Evolutionary conservation across 2,329 filamentous ascomycete species (phyloP).

Genomic region (Arachnomyces sp.): DNA sequence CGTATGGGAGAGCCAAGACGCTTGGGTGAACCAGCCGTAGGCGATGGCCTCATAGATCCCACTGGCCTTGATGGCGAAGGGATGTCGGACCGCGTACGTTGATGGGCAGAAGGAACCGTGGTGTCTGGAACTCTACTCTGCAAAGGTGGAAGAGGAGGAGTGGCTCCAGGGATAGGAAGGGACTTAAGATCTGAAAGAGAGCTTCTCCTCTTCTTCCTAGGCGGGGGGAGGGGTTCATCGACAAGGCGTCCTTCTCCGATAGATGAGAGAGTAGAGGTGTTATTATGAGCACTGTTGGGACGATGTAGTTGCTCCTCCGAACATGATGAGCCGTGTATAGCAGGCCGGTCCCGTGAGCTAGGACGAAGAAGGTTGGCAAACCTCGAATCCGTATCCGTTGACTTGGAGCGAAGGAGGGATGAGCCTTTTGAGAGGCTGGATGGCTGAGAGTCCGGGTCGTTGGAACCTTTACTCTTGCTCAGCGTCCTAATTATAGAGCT

Average conservation of each 20-base stretch:
- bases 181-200: slow-evolving; percentile 78
- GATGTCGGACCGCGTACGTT: slow-evolving; percentile 5
- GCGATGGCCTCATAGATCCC: not conserved
- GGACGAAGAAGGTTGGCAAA: slow-evolving; percentile 43
- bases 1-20: slow-evolving; percentile 24
- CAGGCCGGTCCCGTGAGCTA: slow-evolving; percentile 47
- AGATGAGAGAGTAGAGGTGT: slow-evolving; percentile 39
- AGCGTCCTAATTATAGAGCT: slow-evolving; percentile 78
- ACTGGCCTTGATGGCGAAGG: slow-evolving; percentile 6
- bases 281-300: slow-evolving; percentile 41
- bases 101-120: slow-evolving; percentile 16
- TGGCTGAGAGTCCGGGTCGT: slow-evolving; percentile 45
- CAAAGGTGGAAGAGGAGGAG: slow-evolving; percentile 23
- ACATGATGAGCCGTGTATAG: slow-evolving; percentile 39
- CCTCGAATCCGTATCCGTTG: slow-evolving; percentile 60
- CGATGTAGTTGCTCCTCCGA: slow-evolving; percentile 40
- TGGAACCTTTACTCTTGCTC: slow-evolving; percentile 65
- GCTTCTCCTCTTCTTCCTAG: slow-evolving; percentile 75
- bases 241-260: slow-evolving; percentile 44
- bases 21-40: slow-evolving; percentile 22
- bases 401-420: slow-evolving; percentile 61
- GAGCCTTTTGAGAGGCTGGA: slow-evolving; percentile 56
- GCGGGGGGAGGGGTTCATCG: slow-evolving; percentile 37
- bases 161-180: slow-evolving; percentile 52
- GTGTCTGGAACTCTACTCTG: slow-evolving; percentile 31